Conservation (phyloP, 495 filamentous ascomycete genomes). For the Penicillium mononematosum region DNA sequence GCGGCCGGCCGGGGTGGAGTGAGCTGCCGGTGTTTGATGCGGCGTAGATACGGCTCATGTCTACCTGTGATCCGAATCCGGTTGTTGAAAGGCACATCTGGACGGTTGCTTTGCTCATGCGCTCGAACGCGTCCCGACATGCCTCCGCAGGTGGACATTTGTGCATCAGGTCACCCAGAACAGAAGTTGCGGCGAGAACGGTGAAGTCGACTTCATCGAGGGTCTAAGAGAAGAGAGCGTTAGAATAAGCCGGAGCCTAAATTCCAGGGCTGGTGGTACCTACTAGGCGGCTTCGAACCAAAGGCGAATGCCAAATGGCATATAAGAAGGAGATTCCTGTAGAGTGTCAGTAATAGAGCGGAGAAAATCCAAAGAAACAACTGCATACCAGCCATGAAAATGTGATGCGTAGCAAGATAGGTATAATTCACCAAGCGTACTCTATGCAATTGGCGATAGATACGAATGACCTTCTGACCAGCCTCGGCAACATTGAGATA, state of each 20-base stretch:
- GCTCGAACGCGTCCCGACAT: conserved; percentile 90
- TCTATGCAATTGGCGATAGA: conserved; percentile 88
- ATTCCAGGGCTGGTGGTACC: conserved; percentile 31
- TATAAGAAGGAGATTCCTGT: conserved; percentile 90
- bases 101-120: conserved; percentile 91
- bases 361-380: background rate
- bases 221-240: conserved; percentile 49
- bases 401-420: conserved; percentile 92
- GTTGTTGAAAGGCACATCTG: conserved; percentile 85
- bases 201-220: conserved; percentile 97
- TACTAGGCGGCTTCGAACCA: conserved; percentile 80
- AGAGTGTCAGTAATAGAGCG: conserved; percentile 14
- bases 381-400: conserved; percentile 85
- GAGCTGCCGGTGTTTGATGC: conserved; percentile 19
- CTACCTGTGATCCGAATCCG: conserved; percentile 64
- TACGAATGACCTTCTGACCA: conserved; percentile 83
- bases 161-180: conserved; percentile 69
- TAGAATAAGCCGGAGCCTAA: conserved; percentile 3
- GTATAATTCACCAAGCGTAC: conserved; percentile 92
- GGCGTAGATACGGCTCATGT: conserved; percentile 28
- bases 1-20: conserved; percentile 22
- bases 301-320: conserved; percentile 92
- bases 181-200: conserved; percentile 90
- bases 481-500: conserved; percentile 94
- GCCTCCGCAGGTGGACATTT: conserved; percentile 80